phyloP scores from a whole-genome alignment of 768 basidiomycete genomes.

The Rhodosporidiobolus odoratus region DNA sequence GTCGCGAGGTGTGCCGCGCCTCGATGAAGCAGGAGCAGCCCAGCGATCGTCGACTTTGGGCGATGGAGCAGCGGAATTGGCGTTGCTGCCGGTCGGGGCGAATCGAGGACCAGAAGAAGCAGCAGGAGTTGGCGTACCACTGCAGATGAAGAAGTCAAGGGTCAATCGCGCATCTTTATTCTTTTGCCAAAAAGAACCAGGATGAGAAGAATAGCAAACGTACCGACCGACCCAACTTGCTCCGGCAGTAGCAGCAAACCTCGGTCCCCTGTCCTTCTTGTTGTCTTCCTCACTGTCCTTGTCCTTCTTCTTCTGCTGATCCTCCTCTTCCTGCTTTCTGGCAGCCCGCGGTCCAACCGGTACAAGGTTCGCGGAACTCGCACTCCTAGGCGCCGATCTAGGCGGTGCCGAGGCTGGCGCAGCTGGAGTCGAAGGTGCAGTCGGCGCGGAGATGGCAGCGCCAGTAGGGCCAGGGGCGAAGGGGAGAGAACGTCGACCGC shows the following conservation, averaged over 20 bases:
- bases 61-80: no score
- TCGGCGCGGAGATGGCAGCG: not conserved
- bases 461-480: not conserved
- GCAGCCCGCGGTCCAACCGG: not conserved
- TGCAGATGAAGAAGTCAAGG: not conserved
- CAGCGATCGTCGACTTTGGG: conserved; percentile 4
- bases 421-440: no score
- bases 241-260: not conserved
- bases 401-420: not conserved
- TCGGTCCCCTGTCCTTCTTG: not conserved
- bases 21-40: not conserved
- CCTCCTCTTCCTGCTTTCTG: not conserved
- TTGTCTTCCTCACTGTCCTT: not conserved
- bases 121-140: not conserved
- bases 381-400: not conserved
- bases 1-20: not conserved
- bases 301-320: not conserved
- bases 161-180: no score
- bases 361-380: not conserved
- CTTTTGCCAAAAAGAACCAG: no score
- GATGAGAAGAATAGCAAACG: not conserved
- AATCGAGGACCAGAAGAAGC: not conserved
- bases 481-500: not conserved
- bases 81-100: no score
- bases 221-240: not conserved